Conservation (phyloP, 78 protist species). For the Monosiga brevicollis region DNA sequence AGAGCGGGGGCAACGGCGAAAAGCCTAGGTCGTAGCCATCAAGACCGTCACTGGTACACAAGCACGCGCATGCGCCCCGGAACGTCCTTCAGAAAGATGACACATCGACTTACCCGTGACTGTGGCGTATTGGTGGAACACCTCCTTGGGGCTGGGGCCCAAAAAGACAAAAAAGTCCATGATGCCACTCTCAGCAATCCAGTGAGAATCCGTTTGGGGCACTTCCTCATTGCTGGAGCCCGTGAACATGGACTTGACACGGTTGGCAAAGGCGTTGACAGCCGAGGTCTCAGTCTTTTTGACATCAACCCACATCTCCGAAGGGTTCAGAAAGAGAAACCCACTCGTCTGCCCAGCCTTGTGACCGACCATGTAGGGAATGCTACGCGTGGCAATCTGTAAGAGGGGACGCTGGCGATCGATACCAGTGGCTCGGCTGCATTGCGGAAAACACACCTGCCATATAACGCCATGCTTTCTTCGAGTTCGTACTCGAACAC, state of each 20-base stretch:
- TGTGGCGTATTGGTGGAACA: slow-evolving; percentile 55
- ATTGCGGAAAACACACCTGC: too few relatives aligned
- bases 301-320: slow-evolving; percentile 88
- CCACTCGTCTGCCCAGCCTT: slow-evolving; percentile 33
- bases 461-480: slow-evolving; percentile 85
- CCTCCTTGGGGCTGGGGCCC: slow-evolving; percentile 61
- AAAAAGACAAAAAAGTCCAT: slow-evolving; percentile 79
- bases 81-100: neutral
- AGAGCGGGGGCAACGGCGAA: slow-evolving; percentile 74
- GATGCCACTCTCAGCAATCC: slow-evolving; percentile 78
- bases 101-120: slow-evolving; percentile 74
- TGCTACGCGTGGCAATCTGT: too few relatives aligned
- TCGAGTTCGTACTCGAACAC: slow-evolving; percentile 88
- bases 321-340: slow-evolving; percentile 84
- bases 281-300: neutral
- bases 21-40: neutral
- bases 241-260: too few relatives aligned
- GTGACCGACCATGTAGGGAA: slow-evolving; percentile 86
- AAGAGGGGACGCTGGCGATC: too few relatives aligned
- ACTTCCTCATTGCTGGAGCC: neutral
- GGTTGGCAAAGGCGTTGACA: neutral
- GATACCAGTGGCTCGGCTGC: too few relatives aligned
- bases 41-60: neutral
- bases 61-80: neutral
- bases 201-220: slow-evolving; percentile 48